Evolutionary conservation across 2,329 filamentous ascomycete genomes (phyloP), one percentile per base, ranked within the genome.

Genomic region (Magnaporthiopsis incrustans): DNA sequence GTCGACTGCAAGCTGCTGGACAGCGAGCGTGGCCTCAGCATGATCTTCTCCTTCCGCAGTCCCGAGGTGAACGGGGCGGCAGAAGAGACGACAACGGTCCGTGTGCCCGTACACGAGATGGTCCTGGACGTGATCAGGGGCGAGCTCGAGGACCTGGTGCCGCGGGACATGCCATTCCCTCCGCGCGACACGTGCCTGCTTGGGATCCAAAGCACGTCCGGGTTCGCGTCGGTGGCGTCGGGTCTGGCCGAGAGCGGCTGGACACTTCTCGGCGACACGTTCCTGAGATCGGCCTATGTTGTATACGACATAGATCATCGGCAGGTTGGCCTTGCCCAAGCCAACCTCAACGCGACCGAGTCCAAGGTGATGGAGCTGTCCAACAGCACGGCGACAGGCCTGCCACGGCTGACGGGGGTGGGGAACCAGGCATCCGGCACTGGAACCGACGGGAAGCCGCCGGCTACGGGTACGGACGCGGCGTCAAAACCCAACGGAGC

Each of bases 251-350:
- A 62, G n/a, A 58, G 35, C 63, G 68, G 69, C 62, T 73, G 70
- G 50, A 70, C 71, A 32, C 73, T 81, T 18, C 75, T 82, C 2
- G 80, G 80, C 59, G 79, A 81, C 68, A 79, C 77, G 4, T 81
- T 82, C 67, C 69, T 82, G 61, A 76, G 79, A 22, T 77, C 75
- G 33, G 78, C 79, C 14, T 85, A 85, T 69, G 80, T 83, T 62
- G 82, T 84, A 63, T 85, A 84, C 70, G 82, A 85, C 68, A 71
- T 84, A 57, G 75, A 74, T 63, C 79, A 82, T 71, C 70, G 80
- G 68, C 73, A 82, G 73, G 75, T 86, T 63, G 81, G 75, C 65
- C 70, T 85, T 5, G 82, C 82, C 15, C 82, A 82, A 73, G 77
- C 84, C 61, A 83, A 82, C 67, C 70, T 82, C 63, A 80, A 82